Evolutionary conservation across 176 grass and related monocot species (phyloP).

Genomic region (Triticum timopheevii): DNA sequence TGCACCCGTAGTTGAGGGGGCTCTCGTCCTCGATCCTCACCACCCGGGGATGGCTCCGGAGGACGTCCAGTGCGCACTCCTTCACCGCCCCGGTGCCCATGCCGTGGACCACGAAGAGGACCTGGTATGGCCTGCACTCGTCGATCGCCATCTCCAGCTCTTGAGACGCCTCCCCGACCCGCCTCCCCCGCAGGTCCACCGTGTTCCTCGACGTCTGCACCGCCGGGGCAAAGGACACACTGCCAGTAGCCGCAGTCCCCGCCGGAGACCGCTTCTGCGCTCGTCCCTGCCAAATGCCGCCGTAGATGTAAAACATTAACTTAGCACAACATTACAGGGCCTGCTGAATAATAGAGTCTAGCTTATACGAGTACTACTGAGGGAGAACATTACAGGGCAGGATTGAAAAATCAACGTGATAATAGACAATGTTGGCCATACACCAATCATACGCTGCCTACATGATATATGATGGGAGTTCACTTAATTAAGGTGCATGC

Average conservation of each 20-base stretch:
- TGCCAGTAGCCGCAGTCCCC: neutral
- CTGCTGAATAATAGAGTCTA: neutral
- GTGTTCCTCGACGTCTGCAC: slow-evolving; percentile 74
- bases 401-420: neutral
- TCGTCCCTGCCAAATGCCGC: slow-evolving; percentile 11
- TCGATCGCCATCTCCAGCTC: slow-evolving; percentile 56
- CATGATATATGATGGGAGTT: neutral
- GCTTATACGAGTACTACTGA: too few relatives aligned
- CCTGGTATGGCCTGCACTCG: slow-evolving; percentile 43
- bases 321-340: neutral
- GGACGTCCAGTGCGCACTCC: slow-evolving; percentile 35
- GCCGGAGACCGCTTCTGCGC: neutral
- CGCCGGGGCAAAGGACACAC: slow-evolving; percentile 45
- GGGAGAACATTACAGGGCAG: neutral
- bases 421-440: neutral
- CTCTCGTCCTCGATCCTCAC: slow-evolving; percentile 67
- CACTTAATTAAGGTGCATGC: slow-evolving; percentile 36
- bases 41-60: slow-evolving; percentile 63
- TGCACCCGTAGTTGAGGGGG: slow-evolving; percentile 69
- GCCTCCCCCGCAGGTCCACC: slow-evolving; percentile 55
- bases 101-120: slow-evolving; percentile 63
- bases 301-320: neutral
- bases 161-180: slow-evolving; percentile 49
- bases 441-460: slow-evolving; percentile 11
- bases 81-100: slow-evolving; percentile 67